Base-by-base conservation (phyloP, 2,329 filamentous ascomycete genomes). In the Cryphonectria nitschkei region DNA sequence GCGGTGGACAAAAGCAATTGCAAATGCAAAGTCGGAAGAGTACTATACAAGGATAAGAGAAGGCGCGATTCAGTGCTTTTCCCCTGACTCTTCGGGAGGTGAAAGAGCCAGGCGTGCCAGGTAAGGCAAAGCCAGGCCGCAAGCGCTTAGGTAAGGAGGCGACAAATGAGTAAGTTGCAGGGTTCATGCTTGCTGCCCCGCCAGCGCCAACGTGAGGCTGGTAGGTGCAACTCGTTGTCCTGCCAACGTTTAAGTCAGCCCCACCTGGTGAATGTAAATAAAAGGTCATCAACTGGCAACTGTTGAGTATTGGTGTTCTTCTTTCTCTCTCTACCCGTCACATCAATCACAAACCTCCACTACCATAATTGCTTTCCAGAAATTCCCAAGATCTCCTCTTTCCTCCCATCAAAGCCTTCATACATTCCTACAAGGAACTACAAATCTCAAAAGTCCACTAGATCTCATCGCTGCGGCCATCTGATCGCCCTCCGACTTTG, bases 381-480 rank as follows among this genome's bases (percentile, higher is more conserved):
- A 58, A 37, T n/a, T n/a, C 43, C 43, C 37, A 11, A 52, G 60
- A 43, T 66, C 64, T 68, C 63, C 37, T 71, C 73, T 69, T 74
- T 74, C 7, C 70, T 41, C 43, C 46, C 62, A 19, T 34, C 50
- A 76, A 76, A 75, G 75, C 77, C 77, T 79, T 70, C 34, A 41
- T 39, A 41, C 64, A 56, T 46, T 75, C 69, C 74, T 73, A 54
- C 75, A 78, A 80, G 74, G 74, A 79, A 64, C 77, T 71, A 72
- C 73, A 26, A 58, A 37, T 75, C 75, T 74, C 75, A 79, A 68
- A 68, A 82, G 81, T 82, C 81, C 74, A 81, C 76, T 83, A 85
- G 84, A 86, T 85, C 84, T 83, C 79, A 80, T 83, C 79, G 82
- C 82, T 80, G 65, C 76, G 79, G 81, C 82, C 80, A 82, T 83